Conservation (phyloP, 2,329 filamentous ascomycete species). For the Paecilomyces niveus region DNA sequence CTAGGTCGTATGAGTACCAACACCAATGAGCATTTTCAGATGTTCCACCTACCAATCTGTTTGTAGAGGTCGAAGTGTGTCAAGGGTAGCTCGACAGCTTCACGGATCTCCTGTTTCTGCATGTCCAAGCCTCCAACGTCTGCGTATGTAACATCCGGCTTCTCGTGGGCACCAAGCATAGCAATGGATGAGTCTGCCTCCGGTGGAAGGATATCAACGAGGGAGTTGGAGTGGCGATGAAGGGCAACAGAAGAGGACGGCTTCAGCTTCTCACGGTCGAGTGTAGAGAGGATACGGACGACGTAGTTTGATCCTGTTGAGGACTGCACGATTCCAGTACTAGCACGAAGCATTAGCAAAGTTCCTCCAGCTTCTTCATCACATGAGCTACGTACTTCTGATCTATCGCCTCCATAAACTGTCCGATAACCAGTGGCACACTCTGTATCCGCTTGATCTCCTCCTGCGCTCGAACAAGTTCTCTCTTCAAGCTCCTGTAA, state of each 20-base stretch:
- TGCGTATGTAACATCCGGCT: slow-evolving; percentile 95
- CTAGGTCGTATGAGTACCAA: slow-evolving; percentile 24
- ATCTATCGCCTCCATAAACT: slow-evolving; percentile 99
- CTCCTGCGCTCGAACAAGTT: slow-evolving; percentile 93
- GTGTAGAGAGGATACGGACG: slow-evolving; percentile 93
- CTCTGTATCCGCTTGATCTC: slow-evolving; percentile 99
- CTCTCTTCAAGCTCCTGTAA: slow-evolving; percentile 81
- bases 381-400: slow-evolving; percentile 65
- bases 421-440: slow-evolving; percentile 93
- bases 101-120: slow-evolving; percentile 99
- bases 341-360: slow-evolving; percentile 31
- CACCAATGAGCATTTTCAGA: too few species aligned
- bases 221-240: slow-evolving; percentile 95
- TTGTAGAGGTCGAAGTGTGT: slow-evolving; percentile 98
- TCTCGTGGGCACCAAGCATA: slow-evolving; percentile 94
- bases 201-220: slow-evolving; percentile 97
- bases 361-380: neutral
- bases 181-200: slow-evolving; percentile 98
- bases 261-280: slow-evolving; percentile 97
- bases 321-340: slow-evolving; percentile 96
- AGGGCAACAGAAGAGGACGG: slow-evolving; percentile 95
- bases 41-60: slow-evolving; percentile 65
- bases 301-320: slow-evolving; percentile 99
- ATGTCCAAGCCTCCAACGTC: slow-evolving; percentile 97
- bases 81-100: slow-evolving; percentile 92